Evolutionary conservation across 2,329 filamentous ascomycete genomes (phyloP), one percentile per base, ranked within the genome.

Genomic region (Whalleya microplaca): DNA sequence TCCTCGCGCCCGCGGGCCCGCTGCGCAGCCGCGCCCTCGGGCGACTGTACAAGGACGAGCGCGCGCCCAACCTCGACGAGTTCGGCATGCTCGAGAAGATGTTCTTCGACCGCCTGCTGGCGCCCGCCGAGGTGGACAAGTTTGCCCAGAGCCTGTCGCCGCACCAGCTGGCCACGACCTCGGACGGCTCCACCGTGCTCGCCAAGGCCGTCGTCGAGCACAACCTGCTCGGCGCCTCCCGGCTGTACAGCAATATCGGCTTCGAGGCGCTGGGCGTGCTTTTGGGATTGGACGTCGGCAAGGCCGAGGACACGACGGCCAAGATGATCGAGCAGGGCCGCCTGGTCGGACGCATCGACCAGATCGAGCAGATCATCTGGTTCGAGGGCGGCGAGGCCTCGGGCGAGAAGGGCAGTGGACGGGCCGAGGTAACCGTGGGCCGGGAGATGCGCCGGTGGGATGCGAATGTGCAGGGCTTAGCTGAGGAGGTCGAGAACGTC

Each of bases 261-360:
- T 87, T 92, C 64, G 87, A 90, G 55, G 87, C 87, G 21, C 81
- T 99, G 1, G 95, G 88, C 0, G 77, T 81, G 41, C 81, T 97
- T 40, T 79, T 99, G 14, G 92, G 91, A 0, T 81, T 97, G 3
- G 85, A 91, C 56, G 85, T 85, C 0, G 90, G 90, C 49, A 89
- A 88, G 72, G 94, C 94, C 2, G 95, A 99, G 78, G 87, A 90
- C 56, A 97, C 95, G 51, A 95, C 94, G 12, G 92, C 94, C 3
- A 84, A 86, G 66, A 99, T 99, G 95, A 91, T 99, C 66, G 93
- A 98, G 78, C 93, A 97, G 74, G 92, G 91, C 9, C 86, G 95
- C 29, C 76, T 99, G 49, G 85, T 89, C 2, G 95, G 94, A 7
- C 87, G 89, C 55, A 98, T 99, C 68, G 94, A 99, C 74, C 95